Percentiles rank a stretch among this genome's conserved stretches.
These are phyloP conservation scores for Blastobotrys raffinosifermentans DNA, from an alignment of 1,139 yeast species.

Conservation along the genomic window DNA sequence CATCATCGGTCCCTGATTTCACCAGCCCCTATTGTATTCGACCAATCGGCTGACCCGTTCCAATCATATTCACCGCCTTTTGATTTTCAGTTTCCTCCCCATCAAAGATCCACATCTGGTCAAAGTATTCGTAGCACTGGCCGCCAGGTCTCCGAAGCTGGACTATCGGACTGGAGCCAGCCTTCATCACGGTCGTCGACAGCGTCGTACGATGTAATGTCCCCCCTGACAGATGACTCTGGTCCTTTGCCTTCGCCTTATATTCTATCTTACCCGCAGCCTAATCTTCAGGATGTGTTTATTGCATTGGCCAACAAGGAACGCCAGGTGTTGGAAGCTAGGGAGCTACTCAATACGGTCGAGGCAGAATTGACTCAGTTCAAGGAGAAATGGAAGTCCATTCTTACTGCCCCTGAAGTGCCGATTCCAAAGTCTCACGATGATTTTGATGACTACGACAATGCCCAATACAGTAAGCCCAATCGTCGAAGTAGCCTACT, in stretches of 20 bases:
- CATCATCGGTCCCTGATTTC: no score
- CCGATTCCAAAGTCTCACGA: background rate
- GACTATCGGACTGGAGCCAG: no score
- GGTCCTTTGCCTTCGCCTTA: conserved; percentile 17
- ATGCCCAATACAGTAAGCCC: no score
- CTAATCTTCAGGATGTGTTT: conserved; percentile 31
- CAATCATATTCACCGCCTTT: no score
- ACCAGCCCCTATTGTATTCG: no score
- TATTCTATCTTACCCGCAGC: conserved; percentile 19
- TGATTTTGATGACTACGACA: no score
- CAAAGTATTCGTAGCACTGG: no score
- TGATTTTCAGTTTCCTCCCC: no score
- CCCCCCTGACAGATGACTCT: background rate
- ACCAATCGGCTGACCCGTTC: no score
- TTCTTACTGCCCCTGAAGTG: conserved; percentile 16
- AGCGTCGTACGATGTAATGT: background rate
- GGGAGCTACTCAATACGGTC: conserved; percentile 27
- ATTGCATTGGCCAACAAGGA: conserved; percentile 33
- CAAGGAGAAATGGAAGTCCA: conserved; percentile 22
- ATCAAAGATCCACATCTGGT: no score
- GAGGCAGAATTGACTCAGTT: conserved; percentile 24
- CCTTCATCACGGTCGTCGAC: background rate
- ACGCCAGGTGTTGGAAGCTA: conserved; percentile 34
- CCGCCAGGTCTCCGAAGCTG: no score
- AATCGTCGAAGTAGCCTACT: no score